phyloP scores from a whole-genome alignment of 192 early-diverging fungal genomes.

The Backusella luteola region DNA sequence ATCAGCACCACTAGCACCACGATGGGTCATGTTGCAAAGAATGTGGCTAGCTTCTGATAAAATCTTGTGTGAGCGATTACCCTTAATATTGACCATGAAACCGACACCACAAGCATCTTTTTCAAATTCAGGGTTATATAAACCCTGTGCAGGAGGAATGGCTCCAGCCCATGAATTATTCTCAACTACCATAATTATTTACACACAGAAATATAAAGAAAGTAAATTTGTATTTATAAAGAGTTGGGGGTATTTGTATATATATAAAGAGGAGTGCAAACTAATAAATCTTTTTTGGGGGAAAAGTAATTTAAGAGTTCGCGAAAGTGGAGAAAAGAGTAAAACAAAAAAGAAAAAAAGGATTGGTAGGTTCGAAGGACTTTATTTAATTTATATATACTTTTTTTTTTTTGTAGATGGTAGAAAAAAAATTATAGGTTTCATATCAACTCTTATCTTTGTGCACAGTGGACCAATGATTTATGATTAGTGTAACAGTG shows the following conservation, averaged over 20 bases:
- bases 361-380: background rate
- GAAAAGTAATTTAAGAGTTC: slow-evolving; percentile 13
- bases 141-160: slow-evolving; percentile 82
- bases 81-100: slow-evolving; percentile 95
- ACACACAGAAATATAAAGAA: background rate
- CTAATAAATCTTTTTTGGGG: slow-evolving; percentile 9
- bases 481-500: slow-evolving; percentile 4
- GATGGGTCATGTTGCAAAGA: slow-evolving; percentile 99
- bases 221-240: background rate
- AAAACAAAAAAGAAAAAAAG: slow-evolving; percentile 9
- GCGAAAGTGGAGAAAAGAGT: background rate
- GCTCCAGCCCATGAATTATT: slow-evolving; percentile 77
- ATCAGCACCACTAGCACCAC: slow-evolving; percentile 93
- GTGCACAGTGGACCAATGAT: slow-evolving; percentile 18
- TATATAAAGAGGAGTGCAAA: background rate
- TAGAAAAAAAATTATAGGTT: slow-evolving; percentile 15
- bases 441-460: slow-evolving; percentile 24
- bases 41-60: slow-evolving; percentile 87
- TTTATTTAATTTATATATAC: slow-evolving; percentile 8
- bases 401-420: background rate
- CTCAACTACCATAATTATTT: slow-evolving; percentile 8
- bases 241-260: slow-evolving; percentile 8
- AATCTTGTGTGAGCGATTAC: slow-evolving; percentile 77
- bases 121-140: slow-evolving; percentile 87
- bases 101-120: slow-evolving; percentile 98